Percentiles rank a stretch among this genome's conserved stretches.
Conservation (phyloP, 2,329 filamentous ascomycete genomes). For the Xylaria sp. region DNA sequence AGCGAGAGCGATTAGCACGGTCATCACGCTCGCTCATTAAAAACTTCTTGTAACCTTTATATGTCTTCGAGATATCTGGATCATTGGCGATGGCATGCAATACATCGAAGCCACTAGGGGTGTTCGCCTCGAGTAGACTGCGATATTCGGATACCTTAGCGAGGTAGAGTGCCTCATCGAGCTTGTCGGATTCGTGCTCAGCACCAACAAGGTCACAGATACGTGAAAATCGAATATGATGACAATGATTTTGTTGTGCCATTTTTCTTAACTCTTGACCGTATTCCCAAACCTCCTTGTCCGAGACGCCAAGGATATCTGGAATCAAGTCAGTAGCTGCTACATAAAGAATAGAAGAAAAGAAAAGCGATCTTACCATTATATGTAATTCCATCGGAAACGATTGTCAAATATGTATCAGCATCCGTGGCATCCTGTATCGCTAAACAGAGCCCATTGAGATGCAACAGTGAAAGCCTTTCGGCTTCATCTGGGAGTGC, state of each 20-base stretch:
- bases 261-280: conserved; percentile 27
- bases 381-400: conserved; percentile 36
- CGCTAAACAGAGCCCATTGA: conserved; percentile 33
- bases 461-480: conserved; percentile 33
- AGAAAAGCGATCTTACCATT: conserved; percentile 13
- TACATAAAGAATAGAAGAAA: neutral
- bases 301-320: conserved; percentile 35
- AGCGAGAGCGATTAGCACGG: conserved; percentile 26
- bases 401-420: conserved; percentile 30
- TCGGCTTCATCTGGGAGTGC: conserved; percentile 35
- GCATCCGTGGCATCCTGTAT: conserved; percentile 30
- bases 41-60: conserved; percentile 37
- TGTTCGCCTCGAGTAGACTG: conserved; percentile 24
- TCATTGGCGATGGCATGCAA: conserved; percentile 31
- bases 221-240: conserved; percentile 30
- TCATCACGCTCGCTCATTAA: conserved; percentile 33
- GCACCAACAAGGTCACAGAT: conserved; percentile 33
- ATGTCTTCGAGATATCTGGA: conserved; percentile 27
- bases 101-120: conserved; percentile 29
- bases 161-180: conserved; percentile 29
- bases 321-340: neutral
- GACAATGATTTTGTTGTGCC: conserved; percentile 29
- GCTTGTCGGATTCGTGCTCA: conserved; percentile 19
- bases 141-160: conserved; percentile 25
- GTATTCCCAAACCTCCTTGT: conserved; percentile 35